Percentiles rank a stretch among this genome's conserved stretches.
These are phyloP conservation scores for Barnettozyma sucrosica DNA, from an alignment of 805 yeast genomes.

Conservation along the genomic window DNA sequence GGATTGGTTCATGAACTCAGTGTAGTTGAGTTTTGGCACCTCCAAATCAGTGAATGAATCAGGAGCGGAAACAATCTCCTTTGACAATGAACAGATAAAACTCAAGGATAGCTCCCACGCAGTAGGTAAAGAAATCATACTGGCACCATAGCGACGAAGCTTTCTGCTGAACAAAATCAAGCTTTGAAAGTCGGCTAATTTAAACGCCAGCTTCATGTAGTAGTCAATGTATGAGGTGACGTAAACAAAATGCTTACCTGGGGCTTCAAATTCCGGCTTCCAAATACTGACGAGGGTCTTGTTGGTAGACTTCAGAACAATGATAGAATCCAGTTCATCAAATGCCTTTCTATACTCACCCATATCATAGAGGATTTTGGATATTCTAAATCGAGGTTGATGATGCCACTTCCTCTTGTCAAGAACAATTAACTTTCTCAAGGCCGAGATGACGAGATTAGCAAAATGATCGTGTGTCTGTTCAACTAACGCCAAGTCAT, in stretches of 20 bases:
- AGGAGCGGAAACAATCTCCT: conserved; percentile 38
- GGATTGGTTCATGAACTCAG: conserved; percentile 37
- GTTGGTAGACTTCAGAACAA: conserved; percentile 59
- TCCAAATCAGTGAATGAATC: conserved; percentile 46
- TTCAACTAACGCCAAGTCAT: conserved; percentile 17
- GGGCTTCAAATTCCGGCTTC: conserved; percentile 88
- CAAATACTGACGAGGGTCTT: conserved; percentile 79
- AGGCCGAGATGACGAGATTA: conserved; percentile 39
- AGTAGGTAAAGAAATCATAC: conserved; percentile 58
- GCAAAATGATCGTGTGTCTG: conserved; percentile 16
- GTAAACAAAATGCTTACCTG: conserved; percentile 88
- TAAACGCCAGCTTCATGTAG: conserved; percentile 49
- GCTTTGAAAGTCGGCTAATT: conserved; percentile 50
- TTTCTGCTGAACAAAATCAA: conserved; percentile 61
- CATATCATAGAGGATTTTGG: conserved; percentile 51
- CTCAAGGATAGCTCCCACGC: conserved; percentile 64
- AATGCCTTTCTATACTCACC: conserved; percentile 49
- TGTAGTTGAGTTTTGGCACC: conserved; percentile 39
- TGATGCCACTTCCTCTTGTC: conserved; percentile 95
- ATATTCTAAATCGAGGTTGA: conserved; percentile 67
- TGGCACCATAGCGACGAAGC: conserved; percentile 70
- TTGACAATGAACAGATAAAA: conserved; percentile 44
- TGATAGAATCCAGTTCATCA: conserved; percentile 55
- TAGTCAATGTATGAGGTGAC: conserved; percentile 63
- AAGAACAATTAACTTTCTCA: conserved; percentile 41